Conservation (phyloP, 192 early-diverging fungal species). For the Mortierella antarctica region DNA sequence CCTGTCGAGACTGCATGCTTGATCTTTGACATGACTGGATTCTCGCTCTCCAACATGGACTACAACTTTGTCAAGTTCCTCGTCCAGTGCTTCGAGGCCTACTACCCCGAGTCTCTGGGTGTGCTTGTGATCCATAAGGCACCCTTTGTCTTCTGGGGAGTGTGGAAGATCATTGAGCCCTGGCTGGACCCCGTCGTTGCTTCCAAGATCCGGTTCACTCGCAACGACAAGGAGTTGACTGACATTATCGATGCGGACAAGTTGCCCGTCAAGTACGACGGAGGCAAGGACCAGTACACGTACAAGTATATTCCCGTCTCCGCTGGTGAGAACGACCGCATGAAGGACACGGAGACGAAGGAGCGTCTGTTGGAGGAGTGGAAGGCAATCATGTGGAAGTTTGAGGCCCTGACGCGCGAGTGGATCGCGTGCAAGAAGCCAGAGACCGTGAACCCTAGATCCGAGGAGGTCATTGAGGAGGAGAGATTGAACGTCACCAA, state of each 20-base stretch:
- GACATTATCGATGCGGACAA: conserved; percentile 70
- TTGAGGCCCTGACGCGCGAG: conserved; percentile 61
- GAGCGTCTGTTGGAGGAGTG: conserved; percentile 45
- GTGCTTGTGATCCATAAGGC: conserved; percentile 85
- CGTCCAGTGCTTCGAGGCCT: conserved; percentile 83
- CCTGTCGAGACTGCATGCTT: conserved; percentile 72
- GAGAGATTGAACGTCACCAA: conserved; percentile 52
- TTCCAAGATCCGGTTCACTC: conserved; percentile 84
- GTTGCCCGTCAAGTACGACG: conserved; percentile 66
- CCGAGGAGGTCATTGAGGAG: conserved; percentile 51
- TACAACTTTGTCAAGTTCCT: conserved; percentile 76
- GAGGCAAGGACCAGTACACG: conserved; percentile 65
- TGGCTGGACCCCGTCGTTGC: conserved; percentile 93
- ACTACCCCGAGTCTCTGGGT: conserved; percentile 94
- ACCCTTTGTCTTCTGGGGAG: conserved; percentile 88
- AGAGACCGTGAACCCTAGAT: conserved; percentile 16
- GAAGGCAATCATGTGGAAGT: conserved; percentile 44
- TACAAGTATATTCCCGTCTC: conserved; percentile 61
- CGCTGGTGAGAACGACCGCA: conserved; percentile 53
- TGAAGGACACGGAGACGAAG: conserved; percentile 59
- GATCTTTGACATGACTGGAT: conserved; percentile 59
- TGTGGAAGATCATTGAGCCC: conserved; percentile 88
- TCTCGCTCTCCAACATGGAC: conserved; percentile 56
- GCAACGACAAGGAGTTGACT: conserved; percentile 67
- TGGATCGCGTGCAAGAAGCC: conserved; percentile 57